These are phyloP conservation scores for Metschnikowia drakensbergensis DNA, from an alignment of 805 yeast species.

Conservation along the genomic window DNA sequence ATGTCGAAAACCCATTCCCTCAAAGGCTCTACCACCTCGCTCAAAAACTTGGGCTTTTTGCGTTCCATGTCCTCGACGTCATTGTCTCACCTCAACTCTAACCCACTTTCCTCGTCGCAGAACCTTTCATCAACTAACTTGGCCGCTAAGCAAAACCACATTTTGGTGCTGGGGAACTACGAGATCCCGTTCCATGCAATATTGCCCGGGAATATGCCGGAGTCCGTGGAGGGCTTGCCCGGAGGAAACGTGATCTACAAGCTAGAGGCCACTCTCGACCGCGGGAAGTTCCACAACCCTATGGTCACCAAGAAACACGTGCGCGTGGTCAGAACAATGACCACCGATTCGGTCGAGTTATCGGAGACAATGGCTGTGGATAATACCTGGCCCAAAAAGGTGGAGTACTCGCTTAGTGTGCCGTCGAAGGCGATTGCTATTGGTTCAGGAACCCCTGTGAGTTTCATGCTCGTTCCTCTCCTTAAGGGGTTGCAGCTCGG, in stretches of 20 bases:
- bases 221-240: slow-evolving; percentile 85
- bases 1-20: slow-evolving; percentile 23
- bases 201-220: slow-evolving; percentile 80
- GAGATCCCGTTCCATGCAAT: slow-evolving; percentile 86
- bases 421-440: slow-evolving; percentile 89
- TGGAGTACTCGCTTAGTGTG: slow-evolving; percentile 81
- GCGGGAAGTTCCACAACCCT: slow-evolving; percentile 71
- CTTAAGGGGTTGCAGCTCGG: slow-evolving; percentile 79
- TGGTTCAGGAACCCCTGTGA: slow-evolving; percentile 72
- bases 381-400: slow-evolving; percentile 92
- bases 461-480: slow-evolving; percentile 71
- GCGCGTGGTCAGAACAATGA: slow-evolving; percentile 79
- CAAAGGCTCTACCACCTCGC: slow-evolving; percentile 42
- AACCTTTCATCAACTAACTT: slow-evolving; percentile 25
- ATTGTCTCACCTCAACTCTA: slow-evolving; percentile 15
- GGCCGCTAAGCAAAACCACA: slow-evolving; percentile 30
- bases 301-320: slow-evolving; percentile 66
- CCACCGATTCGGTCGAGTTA: slow-evolving; percentile 82
- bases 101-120: slow-evolving; percentile 10
- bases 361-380: slow-evolving; percentile 92
- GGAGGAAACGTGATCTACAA: slow-evolving; percentile 71
- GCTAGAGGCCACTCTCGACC: slow-evolving; percentile 74
- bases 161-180: slow-evolving; percentile 70
- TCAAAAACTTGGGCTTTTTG: slow-evolving; percentile 33
- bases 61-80: slow-evolving; percentile 35